These are phyloP conservation scores for Epichloe typhina DNA, from an alignment of 2,329 filamentous ascomycete genomes.

Conservation along the genomic window DNA sequence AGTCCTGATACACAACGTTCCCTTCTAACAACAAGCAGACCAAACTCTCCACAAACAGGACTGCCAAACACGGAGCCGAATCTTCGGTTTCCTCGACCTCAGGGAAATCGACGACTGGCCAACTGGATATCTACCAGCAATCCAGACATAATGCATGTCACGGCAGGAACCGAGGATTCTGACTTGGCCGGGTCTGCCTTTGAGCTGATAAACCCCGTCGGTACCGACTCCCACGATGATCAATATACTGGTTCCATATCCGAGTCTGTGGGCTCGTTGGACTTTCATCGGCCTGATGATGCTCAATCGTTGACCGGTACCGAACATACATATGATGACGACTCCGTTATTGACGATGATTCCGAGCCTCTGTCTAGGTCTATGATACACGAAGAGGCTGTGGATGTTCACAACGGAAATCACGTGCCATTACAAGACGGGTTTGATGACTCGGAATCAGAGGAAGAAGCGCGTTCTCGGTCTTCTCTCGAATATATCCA, in stretches of 20 bases:
- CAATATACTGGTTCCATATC: slow-evolving; percentile 32
- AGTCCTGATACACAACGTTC: slow-evolving; percentile 17
- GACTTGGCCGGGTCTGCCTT: slow-evolving; percentile 43
- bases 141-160: slow-evolving; percentile 41
- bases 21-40: slow-evolving; percentile 11
- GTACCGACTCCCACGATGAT: slow-evolving; percentile 40
- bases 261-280: slow-evolving; percentile 37
- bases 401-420: slow-evolving; percentile 4
- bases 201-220: slow-evolving; percentile 40
- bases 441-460: slow-evolving; percentile 14
- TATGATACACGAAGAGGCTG: slow-evolving; percentile 6
- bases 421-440: neutral
- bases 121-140: slow-evolving; percentile 47
- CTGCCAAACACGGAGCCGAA: slow-evolving; percentile 32
- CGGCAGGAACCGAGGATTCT: slow-evolving; percentile 32
- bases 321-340: slow-evolving; percentile 33
- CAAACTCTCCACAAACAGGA: slow-evolving; percentile 7
- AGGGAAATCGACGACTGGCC: slow-evolving; percentile 41
- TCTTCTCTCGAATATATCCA: slow-evolving; percentile 36
- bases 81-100: slow-evolving; percentile 43
- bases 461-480: slow-evolving; percentile 26
- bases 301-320: slow-evolving; percentile 38
- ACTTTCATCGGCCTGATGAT: slow-evolving; percentile 35
- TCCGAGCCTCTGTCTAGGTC: slow-evolving; percentile 7
- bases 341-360: slow-evolving; percentile 23